Evolutionary conservation across 805 yeast genomes (phyloP).

Genomic region (Jamesozyma lodderae): DNA sequence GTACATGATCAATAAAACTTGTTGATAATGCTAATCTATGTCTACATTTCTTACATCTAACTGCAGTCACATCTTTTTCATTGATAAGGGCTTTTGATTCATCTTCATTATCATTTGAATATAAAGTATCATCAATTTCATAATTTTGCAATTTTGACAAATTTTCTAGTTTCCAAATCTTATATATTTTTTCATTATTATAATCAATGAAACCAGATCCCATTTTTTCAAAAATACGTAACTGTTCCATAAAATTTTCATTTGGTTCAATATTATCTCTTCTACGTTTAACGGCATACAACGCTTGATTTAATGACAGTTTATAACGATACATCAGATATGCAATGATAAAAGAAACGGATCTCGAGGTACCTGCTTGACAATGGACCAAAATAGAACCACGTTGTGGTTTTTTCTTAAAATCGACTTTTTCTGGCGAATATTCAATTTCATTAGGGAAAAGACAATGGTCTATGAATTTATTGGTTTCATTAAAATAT

Average conservation of each 20-base stretch:
- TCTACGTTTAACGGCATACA: conserved; percentile 66
- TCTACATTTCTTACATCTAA: conserved; percentile 82
- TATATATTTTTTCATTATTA: conserved; percentile 29
- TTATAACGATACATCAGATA: conserved; percentile 76
- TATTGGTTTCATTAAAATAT: conserved; percentile 50
- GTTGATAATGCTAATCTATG: conserved; percentile 53
- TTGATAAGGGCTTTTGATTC: conserved; percentile 11
- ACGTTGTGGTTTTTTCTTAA: conserved; percentile 31
- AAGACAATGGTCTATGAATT: conserved; percentile 58
- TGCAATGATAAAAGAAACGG: conserved; percentile 78
- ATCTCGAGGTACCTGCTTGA: conserved; percentile 89
- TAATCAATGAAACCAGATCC: conserved; percentile 24
- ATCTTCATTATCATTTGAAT: conserved; percentile 26
- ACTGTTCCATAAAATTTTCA: conserved; percentile 62
- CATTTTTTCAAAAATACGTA: conserved; percentile 48
- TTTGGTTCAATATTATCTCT: conserved; percentile 60
- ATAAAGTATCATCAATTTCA: conserved; percentile 28
- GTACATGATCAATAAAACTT: conserved; percentile 54
- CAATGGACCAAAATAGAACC: conserved; percentile 58
- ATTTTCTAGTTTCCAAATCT: conserved; percentile 35
- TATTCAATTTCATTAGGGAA: conserved; percentile 35
- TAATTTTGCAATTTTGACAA: conserved; percentile 25
- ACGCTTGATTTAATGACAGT: conserved; percentile 49
- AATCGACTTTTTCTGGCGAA: conserved; percentile 23
- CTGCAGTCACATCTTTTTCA: conserved; percentile 28